phyloP scores from a whole-genome alignment of 139 green algal species.

The Chara braunii region DNA sequence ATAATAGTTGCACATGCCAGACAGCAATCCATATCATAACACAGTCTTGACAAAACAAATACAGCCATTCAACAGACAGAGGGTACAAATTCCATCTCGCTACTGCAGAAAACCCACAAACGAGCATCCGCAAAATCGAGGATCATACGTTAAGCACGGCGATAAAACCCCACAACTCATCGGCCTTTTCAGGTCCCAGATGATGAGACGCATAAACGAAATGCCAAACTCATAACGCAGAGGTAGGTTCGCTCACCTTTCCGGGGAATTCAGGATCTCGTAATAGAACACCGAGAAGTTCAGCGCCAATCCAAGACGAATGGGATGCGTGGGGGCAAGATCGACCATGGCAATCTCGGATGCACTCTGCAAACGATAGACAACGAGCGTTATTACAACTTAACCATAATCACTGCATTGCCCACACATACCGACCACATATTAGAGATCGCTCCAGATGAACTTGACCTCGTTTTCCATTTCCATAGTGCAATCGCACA shows the following conservation, averaged over 20 bases:
- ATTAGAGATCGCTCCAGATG: not conserved
- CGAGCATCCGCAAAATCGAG: not conserved
- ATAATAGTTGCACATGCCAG: not conserved
- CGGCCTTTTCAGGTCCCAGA: not conserved
- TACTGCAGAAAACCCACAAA: too few relatives aligned
- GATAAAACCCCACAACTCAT: not conserved
- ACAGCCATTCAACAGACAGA: too few relatives aligned
- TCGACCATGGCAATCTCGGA: constrained; percentile 43
- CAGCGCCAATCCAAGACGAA: constrained; percentile 40
- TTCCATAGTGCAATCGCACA: too few relatives aligned
- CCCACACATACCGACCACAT: not conserved
- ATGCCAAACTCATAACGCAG: not conserved
- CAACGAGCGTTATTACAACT: not conserved
- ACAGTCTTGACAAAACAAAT: not conserved
- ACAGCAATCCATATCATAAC: not conserved
- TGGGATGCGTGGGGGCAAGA: constrained; percentile 43
- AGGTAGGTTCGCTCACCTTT: not conserved
- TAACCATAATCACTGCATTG: not conserved
- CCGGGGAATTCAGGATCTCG: constrained; percentile 97
- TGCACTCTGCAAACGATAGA: constrained; percentile 18
- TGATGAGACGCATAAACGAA: not conserved
- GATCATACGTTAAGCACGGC: not conserved
- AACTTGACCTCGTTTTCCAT: not conserved
- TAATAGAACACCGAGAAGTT: constrained; percentile 99
- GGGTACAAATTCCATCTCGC: too few relatives aligned